phyloP scores from a whole-genome alignment of 257 asterid species.

The Penstemon newberryi region DNA sequence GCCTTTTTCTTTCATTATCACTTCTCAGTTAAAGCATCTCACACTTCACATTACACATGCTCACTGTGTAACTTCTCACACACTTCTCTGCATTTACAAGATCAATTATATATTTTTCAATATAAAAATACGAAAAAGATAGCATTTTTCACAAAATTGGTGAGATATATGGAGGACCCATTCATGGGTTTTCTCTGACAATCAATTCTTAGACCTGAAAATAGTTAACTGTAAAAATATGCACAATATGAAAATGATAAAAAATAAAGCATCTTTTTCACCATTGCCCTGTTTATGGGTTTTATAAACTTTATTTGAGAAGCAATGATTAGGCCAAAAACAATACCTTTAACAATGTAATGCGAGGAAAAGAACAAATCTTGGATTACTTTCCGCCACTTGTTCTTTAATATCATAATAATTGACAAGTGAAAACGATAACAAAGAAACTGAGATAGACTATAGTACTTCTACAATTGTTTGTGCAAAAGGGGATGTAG shows the following conservation, averaged over 20 bases:
- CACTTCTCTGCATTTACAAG: neutral
- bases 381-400: constrained; percentile 13
- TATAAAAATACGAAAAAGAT: neutral
- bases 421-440: constrained; percentile 9
- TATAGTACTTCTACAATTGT: constrained; percentile 16
- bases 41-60: constrained; percentile 46
- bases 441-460: constrained; percentile 28
- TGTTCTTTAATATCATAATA: neutral
- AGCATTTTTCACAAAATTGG: constrained; percentile 5
- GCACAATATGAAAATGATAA: no score
- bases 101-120: neutral
- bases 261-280: neutral
- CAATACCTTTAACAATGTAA: neutral
- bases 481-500: neutral
- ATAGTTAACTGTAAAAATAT: no score
- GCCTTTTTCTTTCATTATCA: constrained; percentile 47
- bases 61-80: constrained; percentile 7
- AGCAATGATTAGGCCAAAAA: neutral
- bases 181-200: constrained; percentile 13
- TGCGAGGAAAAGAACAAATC: constrained; percentile 16
- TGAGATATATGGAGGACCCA: constrained; percentile 15
- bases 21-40: constrained; percentile 66
- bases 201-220: constrained; percentile 27
- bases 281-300: neutral
- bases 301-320: no score